Base-by-base conservation (phyloP, 805 yeast genomes). In the Kodamaea hsintzibuensis region DNA sequence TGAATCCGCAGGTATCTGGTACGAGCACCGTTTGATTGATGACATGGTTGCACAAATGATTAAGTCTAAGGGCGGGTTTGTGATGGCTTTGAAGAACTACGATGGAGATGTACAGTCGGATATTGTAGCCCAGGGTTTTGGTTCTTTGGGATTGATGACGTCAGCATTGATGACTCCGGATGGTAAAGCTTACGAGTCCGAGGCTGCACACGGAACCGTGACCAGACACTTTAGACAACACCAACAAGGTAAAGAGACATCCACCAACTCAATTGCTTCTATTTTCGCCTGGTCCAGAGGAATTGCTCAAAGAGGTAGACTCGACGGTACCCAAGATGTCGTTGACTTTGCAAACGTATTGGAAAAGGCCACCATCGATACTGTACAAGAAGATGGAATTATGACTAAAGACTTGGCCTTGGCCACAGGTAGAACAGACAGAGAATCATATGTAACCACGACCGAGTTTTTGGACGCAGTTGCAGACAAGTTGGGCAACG, bases 41-140 rank as follows among this genome's bases (percentile, higher is more conserved):
- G 98, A 93, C 71, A 93, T 93, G 98, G 98, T 93, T 49, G 98
- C 98, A 18, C 98, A 93, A 79, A 92, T 93, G 98, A 78, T 93
- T 71, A 93, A 93, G 79, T 90, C 97, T 46, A 85, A 83, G 68
- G 98, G 98, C 65, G 98, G 98, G 5, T 93, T 80, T 72, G 88
- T 93, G 64, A 89, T 93, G 74, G 98, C 98, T 47, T 83, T 93
- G 88, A 93, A 93, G 80, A 93, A 93, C 79, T 93, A 93, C 75
- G 98, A 93, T 71, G 98, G 98, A 72, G 98, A 93, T 70, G 98
- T 93, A 53, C 92, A 91, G 76, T 87, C 96, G 13, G 98, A 93
- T 72, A 88, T 93, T 66, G 97, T 93, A 54, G 98, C 98, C 30
- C 98, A 93, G 76, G 98, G 98, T 39, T 93, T 93, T 65, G 98